Evolutionary conservation across 495 filamentous ascomycete species (phyloP), one percentile per base, ranked within the genome.

Genomic region (Cercophora samala): DNA sequence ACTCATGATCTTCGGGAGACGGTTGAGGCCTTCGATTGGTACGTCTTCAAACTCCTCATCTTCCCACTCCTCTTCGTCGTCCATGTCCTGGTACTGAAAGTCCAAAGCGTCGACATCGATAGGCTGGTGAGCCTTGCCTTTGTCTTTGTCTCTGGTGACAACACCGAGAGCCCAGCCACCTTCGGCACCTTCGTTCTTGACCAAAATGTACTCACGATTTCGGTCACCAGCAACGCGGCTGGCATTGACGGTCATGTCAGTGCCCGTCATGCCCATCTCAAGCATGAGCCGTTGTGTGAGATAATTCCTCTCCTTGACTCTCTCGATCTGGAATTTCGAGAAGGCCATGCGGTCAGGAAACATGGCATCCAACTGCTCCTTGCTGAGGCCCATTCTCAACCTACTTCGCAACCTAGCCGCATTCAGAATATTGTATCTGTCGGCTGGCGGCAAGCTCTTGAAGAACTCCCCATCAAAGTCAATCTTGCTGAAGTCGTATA

Each of bases 341-440:
- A 99, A 99, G 4, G 89, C 95, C 92, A 98, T 97, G n/a, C 95
- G 87, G 74, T 99, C 89, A 0, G 95, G 96, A 70, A 99, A 99
- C 95, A 97, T 98, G 26, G 76, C 85, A 69, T 97, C 93, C 19
- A 99, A 78, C 74, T 99, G 95, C 69, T 98, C 95, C 77, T 97
- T 98, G 62, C 92, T 93, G 72, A 97, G 85, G 0, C 95, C 95
- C 95, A 99, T 97, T 61, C 95, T 85, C 67, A 99, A 79, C 42
- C 95, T 82, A 71, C 91, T 95, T 64, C 95, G 83, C 61, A 98
- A 74, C 66, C 95, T 82, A 0, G 96, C 95, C 0, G 96, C 94
- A 73, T 97, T 98, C 17, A 99, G 77, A 58, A 99, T 99, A 68
- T 97, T 97, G 78, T 99, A 98, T 22, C 94, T 89, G 81, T 99